These are phyloP conservation scores for Zygosaccharomyces bailii DNA, from an alignment of 805 yeast species.

Conservation along the genomic window DNA sequence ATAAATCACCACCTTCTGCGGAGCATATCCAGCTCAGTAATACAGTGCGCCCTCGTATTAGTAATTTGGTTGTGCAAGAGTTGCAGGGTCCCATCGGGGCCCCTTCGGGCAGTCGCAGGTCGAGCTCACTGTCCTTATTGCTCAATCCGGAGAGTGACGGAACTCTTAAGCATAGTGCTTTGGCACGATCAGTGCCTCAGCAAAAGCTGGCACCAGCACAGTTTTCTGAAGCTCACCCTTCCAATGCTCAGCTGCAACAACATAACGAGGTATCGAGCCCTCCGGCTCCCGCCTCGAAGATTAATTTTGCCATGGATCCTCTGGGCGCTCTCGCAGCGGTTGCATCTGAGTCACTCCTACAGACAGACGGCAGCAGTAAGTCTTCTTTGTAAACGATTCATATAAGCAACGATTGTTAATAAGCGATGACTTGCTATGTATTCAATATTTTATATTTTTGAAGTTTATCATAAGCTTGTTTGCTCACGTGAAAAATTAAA, in stretches of 20 bases:
- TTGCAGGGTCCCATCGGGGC: slow-evolving; percentile 9
- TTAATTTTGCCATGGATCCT: slow-evolving; percentile 36
- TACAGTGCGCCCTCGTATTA: slow-evolving; percentile 12
- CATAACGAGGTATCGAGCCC: not conserved
- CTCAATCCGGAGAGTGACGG: slow-evolving; percentile 15
- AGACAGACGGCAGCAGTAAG: slow-evolving; percentile 5
- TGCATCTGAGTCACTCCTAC: slow-evolving; percentile 32
- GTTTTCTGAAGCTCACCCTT: not conserved
- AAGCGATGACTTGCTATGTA: slow-evolving; percentile 2
- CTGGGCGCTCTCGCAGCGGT: slow-evolving; percentile 39
- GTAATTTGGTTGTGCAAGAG: slow-evolving; percentile 15
- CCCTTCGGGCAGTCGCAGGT: slow-evolving; percentile 11
- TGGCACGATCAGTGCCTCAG: not conserved
- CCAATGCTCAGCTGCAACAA: slow-evolving; percentile 2
- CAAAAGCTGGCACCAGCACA: not conserved
- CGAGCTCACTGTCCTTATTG: slow-evolving; percentile 17
- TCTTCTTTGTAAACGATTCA: not conserved
- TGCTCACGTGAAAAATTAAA: slow-evolving; percentile 1
- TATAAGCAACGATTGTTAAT: not conserved
- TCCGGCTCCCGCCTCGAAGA: slow-evolving; percentile 7
- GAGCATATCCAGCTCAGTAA: slow-evolving; percentile 7
- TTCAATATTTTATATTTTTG: not conserved
- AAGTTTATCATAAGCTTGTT: not conserved
- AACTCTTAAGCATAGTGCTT: not conserved
- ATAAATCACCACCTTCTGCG: slow-evolving; percentile 1